These are phyloP conservation scores for Ceratobasidium theobromae DNA, from an alignment of 1,284 basidiomycete genomes.

Conservation along the genomic window DNA sequence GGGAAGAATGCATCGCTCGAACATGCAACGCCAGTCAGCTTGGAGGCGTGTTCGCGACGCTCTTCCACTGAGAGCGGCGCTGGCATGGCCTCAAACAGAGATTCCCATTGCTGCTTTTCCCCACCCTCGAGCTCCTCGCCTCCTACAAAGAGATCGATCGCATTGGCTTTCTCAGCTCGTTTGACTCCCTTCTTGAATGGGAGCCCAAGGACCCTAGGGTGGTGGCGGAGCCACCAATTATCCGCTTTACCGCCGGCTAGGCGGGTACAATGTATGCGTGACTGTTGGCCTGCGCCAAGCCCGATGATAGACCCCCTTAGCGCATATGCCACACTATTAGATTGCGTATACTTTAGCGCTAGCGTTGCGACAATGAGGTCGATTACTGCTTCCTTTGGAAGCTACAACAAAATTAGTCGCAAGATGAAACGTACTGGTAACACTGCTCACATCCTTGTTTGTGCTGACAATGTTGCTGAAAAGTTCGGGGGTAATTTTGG, in stretches of 20 bases:
- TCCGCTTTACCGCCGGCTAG: conserved; percentile 98
- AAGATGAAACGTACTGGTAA: neutral
- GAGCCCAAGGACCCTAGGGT: conserved; percentile 85
- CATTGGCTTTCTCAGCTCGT: conserved; percentile 97
- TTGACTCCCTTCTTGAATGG: conserved; percentile 98
- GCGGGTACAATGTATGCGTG: conserved; percentile 98
- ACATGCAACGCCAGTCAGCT: conserved; percentile 84
- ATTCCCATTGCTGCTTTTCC: conserved; percentile 92
- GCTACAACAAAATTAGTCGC: conserved; percentile 46
- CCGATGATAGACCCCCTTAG: conserved; percentile 92
- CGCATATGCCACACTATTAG: conserved; percentile 97
- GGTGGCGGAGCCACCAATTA: conserved; percentile 98
- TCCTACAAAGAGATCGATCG: conserved; percentile 94
- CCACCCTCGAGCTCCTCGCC: conserved; percentile 85
- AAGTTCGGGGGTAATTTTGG: conserved; percentile 78
- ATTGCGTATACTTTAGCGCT: conserved; percentile 98
- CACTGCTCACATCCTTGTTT: conserved; percentile 70
- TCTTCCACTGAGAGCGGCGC: conserved; percentile 70
- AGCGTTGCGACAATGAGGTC: conserved; percentile 95
- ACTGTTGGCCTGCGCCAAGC: conserved; percentile 97
- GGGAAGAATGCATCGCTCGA: conserved; percentile 99
- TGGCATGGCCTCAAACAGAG: conserved; percentile 78
- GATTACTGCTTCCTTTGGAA: conserved; percentile 71
- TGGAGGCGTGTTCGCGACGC: conserved; percentile 67
- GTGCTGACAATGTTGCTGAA: conserved; percentile 89